Percentiles rank a stretch among this genome's conserved stretches.
Evolutionary conservation across 768 basidiomycete species (phyloP).

Genomic region (Leccinum subgranulosum): DNA sequence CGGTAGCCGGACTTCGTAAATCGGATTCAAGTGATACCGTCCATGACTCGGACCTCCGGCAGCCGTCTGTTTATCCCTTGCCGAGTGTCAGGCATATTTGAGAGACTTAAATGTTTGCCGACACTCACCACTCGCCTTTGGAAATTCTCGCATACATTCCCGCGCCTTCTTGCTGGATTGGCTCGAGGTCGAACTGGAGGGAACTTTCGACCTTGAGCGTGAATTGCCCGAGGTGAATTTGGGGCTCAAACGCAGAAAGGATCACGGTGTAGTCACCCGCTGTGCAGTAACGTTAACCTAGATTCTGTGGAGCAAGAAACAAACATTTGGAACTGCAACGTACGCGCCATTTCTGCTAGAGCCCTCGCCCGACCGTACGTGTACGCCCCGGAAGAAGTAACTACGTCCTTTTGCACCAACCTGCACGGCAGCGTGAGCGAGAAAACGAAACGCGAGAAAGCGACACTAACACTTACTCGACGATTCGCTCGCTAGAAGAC

Average conservation of each 20-base stretch:
- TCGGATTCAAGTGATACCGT: conserved; percentile 65
- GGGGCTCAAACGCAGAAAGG: conserved; percentile 82
- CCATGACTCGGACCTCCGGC: conserved; percentile 68
- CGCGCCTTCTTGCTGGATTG: conserved; percentile 83
- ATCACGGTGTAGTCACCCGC: conserved; percentile 77
- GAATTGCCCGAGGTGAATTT: conserved; percentile 59
- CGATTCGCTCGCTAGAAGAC: conserved; percentile 70
- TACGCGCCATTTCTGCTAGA: conserved; percentile 53
- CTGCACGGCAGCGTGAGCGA: conserved; percentile 27
- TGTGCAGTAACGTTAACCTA: conserved; percentile 8
- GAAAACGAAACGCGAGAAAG: not conserved
- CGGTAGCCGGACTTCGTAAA: conserved; percentile 58
- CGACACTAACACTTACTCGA: conserved; percentile 54
- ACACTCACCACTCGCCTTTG: conserved; percentile 69
- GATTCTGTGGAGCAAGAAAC: not conserved
- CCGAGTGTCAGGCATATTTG: not conserved
- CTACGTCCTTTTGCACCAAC: conserved; percentile 63
- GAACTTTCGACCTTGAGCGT: conserved; percentile 63
- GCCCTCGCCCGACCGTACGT: conserved; percentile 69
- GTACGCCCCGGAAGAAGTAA: conserved; percentile 76
- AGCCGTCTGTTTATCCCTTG: conserved; percentile 56
- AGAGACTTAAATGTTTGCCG: not conserved
- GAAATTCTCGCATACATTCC: conserved; percentile 79
- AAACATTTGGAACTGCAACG: conserved; percentile 9
- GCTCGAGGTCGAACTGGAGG: conserved; percentile 53